Evolutionary conservation across 345 rosid genomes (phyloP), one percentile per base, ranked within the genome.

Genomic region (Eucalyptus pumila): DNA sequence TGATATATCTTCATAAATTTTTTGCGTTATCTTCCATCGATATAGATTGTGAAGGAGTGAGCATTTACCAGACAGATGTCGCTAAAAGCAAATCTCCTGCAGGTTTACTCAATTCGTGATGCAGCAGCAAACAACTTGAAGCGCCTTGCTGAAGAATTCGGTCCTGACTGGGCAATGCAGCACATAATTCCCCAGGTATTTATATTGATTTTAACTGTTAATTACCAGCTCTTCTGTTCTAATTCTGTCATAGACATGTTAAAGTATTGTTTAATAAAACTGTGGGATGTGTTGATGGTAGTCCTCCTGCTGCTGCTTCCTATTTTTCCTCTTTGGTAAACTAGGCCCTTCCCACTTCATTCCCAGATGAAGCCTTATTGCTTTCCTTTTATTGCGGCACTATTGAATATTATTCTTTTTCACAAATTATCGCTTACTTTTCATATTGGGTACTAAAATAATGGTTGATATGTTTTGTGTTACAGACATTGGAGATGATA

Each of bases 401-500:
- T 37, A 40, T 56, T 45, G 47, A 58, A 65, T 62, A 42, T 85
- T 69, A 72, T 72, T 76, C 47, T 37, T 76, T 21, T 76, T 21
- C 45, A 76, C 14, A 76, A 37, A 76, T 76, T 37, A 37, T 37
- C 47, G 11, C 83, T 11, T 6, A 76, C 9, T 40, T 76, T 21
- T 76, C 45, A 24, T 37, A 19, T 21, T 37, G 45, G 47, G 47
- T 19, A 15, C 37, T 37, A 11, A 34, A 37, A 40, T 76, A 76
- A 76, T 7, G 58, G 27, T 88, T n/a, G 37, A 40, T 88, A 3
- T 86, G 87, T 52, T 51, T 37, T 17, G 7, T 34, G 11, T 89
- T 86, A 49, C 93, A 97, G 99, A 97, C 96, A 51, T 91, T 96
- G 89, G 99, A 96, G 89, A 94, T 96, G 98, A 90, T 93, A 48